Percentiles rank a stretch among this genome's conserved stretches.
Evolutionary conservation across 371 early-diverging fungal species (phyloP).

Genomic region (Nematocida homosporus): DNA sequence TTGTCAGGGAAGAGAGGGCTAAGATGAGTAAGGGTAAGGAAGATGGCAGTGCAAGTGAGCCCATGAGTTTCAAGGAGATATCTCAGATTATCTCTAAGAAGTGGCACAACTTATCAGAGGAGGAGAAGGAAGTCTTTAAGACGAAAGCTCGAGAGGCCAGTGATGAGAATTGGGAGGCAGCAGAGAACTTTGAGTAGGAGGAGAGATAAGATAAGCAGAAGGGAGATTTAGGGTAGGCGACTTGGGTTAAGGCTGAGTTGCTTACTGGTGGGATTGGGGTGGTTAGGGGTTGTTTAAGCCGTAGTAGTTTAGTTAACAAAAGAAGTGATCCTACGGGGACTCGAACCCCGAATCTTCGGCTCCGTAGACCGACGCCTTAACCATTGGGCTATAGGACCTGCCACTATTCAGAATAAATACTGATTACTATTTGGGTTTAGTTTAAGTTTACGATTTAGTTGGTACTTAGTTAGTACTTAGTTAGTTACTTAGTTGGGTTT

Average conservation of each 20-base stretch:
- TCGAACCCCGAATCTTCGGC: slow-evolving; percentile 54
- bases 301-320: not conserved
- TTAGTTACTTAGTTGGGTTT: not conserved
- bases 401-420: not conserved
- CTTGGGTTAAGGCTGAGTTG: no score
- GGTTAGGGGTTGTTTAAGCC: no score
- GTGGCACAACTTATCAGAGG: slow-evolving; percentile 56
- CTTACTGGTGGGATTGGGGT: no score
- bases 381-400: slow-evolving; percentile 61
- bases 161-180: slow-evolving; percentile 11
- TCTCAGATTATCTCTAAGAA: slow-evolving; percentile 56
- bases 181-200: slow-evolving; percentile 32
- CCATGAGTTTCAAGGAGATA: slow-evolving; percentile 54
- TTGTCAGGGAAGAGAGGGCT: slow-evolving; percentile 58
- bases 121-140: slow-evolving; percentile 54
- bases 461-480: not conserved
- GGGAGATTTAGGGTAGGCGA: no score
- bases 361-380: slow-evolving; percentile 65
- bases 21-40: slow-evolving; percentile 32
- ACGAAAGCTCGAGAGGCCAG: slow-evolving; percentile 38
- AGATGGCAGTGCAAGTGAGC: slow-evolving; percentile 50
- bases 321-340: slow-evolving; percentile 51
- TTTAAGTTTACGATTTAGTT: not conserved
- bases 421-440: slow-evolving; percentile 22
- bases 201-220: slow-evolving; percentile 14